phyloP scores from a whole-genome alignment of 495 filamentous ascomycete species.

The Pyronema omphalodes region DNA sequence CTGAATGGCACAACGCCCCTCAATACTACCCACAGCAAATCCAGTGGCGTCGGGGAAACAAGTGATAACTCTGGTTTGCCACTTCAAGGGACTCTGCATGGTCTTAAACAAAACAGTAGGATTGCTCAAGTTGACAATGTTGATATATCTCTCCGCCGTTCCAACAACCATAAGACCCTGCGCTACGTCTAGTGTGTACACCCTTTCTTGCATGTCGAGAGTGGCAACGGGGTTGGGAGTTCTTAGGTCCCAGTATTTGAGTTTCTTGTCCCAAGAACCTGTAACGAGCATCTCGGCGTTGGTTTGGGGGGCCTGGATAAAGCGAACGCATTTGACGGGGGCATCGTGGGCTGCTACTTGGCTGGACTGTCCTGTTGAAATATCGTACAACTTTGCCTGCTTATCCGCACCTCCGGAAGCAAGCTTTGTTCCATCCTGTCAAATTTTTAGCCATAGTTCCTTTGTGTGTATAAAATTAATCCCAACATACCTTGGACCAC shows the following conservation, averaged over 20 bases:
- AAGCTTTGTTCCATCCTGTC: constrained; percentile 46
- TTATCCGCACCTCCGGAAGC: constrained; percentile 75
- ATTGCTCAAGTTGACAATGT: constrained; percentile 65
- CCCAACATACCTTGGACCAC: constrained; percentile 58
- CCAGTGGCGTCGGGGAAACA: constrained; percentile 70
- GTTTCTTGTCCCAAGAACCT: constrained; percentile 86
- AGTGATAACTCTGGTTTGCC: constrained; percentile 71
- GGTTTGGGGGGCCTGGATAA: constrained; percentile 42
- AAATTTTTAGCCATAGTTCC: neutral
- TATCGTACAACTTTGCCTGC: constrained; percentile 58
- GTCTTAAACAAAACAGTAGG: constrained; percentile 66
- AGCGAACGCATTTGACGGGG: constrained; percentile 60
- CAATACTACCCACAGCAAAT: constrained; percentile 75
- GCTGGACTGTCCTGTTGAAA: constrained; percentile 34
- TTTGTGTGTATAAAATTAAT: neutral
- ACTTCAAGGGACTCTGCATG: constrained; percentile 65
- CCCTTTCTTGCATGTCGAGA: constrained; percentile 54
- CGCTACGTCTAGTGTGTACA: constrained; percentile 74
- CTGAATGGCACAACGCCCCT: constrained; percentile 76
- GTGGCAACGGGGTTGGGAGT: constrained; percentile 39
- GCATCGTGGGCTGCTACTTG: constrained; percentile 65
- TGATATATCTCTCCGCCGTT: constrained; percentile 75
- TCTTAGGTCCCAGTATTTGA: constrained; percentile 91
- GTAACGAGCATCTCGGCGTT: constrained; percentile 54
- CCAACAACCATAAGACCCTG: constrained; percentile 62